Base-by-base conservation (phyloP, 352 stramenopile genomes). In the Detonula confervacea region DNA sequence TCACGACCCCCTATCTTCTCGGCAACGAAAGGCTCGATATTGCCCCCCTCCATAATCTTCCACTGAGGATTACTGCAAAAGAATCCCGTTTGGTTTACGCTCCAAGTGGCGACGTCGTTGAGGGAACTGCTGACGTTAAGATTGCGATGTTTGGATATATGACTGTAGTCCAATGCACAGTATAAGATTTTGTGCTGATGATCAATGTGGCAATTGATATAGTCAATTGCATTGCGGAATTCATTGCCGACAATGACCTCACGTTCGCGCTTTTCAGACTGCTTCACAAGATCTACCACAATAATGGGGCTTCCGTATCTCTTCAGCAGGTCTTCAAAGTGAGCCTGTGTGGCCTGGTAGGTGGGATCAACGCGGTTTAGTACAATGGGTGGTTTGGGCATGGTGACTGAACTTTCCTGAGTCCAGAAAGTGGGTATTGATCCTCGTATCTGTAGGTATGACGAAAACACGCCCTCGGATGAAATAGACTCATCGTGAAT, bases 351-450 rank as follows among this genome's bases (percentile, higher is more conserved):
- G 2, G 97, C 95, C 0, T 89, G 91, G 78, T 99, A 99, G 11
- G 96, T 97, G 1, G 97, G 96, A 87, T 99, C 97, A 2, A 99
- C 95, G 46, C 96, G 93, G 73, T 98, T 98, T 25, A 99, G 81
- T 84, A 95, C 79, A 47, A 99, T 99, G 0, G 97, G 97, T 1
- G 97, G 97, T 78, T 99, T 99, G 0, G 97, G 97, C 52, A 99
- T 94, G 5, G 97, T 98, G 4, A 98, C 96, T 33, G 92, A 98
- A 2, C 95, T 98, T 73, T 99, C 97, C 84, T 99, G 98, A 0
- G 96, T 98, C 98, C 98, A 99, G 81, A 98, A 99, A 0, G 98
- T 98, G n/a, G 98, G 98, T 83, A 99, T 99, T 1, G 96, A 99
- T 2, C 97, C 97, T 33, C 98, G 95, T 57, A 99, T 96, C 86